Percentiles rank a stretch among this genome's conserved stretches.
phyloP scores from a whole-genome alignment of 139 green algal species.

The Asterochloris sp. region DNA sequence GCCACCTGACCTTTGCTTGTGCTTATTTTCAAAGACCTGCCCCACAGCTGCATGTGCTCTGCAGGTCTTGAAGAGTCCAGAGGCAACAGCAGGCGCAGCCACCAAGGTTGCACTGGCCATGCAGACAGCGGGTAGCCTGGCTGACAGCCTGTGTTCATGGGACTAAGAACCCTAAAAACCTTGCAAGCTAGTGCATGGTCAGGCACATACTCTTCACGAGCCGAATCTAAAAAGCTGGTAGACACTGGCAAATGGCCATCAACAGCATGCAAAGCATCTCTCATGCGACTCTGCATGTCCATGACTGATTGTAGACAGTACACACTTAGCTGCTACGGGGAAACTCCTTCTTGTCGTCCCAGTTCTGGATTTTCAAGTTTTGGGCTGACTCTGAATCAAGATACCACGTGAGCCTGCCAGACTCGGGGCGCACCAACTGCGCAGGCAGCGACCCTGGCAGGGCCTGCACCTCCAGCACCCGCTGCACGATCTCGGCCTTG shows the following conservation, averaged over 20 bases:
- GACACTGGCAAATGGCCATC: background rate
- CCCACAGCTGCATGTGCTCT: too few species aligned
- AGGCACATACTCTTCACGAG: too few species aligned
- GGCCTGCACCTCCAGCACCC: conserved; percentile 79
- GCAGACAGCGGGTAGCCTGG: too few species aligned
- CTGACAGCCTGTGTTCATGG: too few species aligned
- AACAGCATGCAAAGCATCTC: background rate
- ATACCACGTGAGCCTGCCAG: conserved; percentile 49
- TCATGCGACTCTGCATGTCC: background rate
- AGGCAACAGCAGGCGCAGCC: too few species aligned
- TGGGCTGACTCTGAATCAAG: conserved; percentile 50
- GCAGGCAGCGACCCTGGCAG: conserved; percentile 84
- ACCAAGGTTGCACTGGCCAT: too few species aligned
- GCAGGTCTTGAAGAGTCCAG: too few species aligned
- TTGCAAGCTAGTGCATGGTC: too few species aligned
- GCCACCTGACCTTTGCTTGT: too few species aligned
- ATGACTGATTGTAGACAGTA: background rate
- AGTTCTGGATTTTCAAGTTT: conserved; percentile 56
- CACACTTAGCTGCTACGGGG: conserved; percentile 19
- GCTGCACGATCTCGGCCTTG: conserved; percentile 89
- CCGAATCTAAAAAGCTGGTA: too few species aligned
- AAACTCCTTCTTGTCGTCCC: conserved; percentile 45
- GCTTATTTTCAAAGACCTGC: too few species aligned
- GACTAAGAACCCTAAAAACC: too few species aligned
- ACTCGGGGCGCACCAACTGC: conserved; percentile 77